Percentiles rank a stretch among this genome's conserved stretches.
Evolutionary conservation across 768 basidiomycete genomes (phyloP).

Genomic region (Boletus bicolor): DNA sequence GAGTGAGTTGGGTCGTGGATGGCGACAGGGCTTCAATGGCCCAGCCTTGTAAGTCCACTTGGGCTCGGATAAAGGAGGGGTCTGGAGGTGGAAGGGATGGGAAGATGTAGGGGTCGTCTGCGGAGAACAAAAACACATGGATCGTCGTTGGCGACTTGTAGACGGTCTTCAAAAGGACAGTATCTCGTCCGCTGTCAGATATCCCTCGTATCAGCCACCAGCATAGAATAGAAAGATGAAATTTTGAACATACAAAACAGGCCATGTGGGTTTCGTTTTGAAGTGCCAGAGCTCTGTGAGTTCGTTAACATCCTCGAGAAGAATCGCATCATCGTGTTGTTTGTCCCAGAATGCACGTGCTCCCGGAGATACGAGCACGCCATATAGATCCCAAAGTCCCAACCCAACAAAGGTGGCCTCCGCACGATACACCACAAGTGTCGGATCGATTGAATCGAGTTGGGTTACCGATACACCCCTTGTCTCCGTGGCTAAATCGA

Average conservation of each 20-base stretch:
- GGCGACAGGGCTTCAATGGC: slow-evolving; percentile 95
- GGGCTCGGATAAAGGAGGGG: slow-evolving; percentile 82
- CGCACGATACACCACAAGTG: slow-evolving; percentile 91
- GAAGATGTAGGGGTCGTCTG: slow-evolving; percentile 85
- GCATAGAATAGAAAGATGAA: slow-evolving; percentile 8
- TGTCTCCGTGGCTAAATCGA: slow-evolving; percentile 64
- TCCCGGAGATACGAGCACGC: slow-evolving; percentile 82
- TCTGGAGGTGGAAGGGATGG: slow-evolving; percentile 65
- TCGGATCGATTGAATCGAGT: slow-evolving; percentile 95
- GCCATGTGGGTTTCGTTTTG: slow-evolving; percentile 91
- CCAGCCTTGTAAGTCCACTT: slow-evolving; percentile 99
- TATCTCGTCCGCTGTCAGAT: slow-evolving; percentile 74
- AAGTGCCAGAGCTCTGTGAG: slow-evolving; percentile 92
- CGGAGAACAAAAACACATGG: slow-evolving; percentile 94
- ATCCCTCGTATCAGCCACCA: neutral
- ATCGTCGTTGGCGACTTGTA: slow-evolving; percentile 96
- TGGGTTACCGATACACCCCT: slow-evolving; percentile 93
- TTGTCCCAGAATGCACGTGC: slow-evolving; percentile 86
- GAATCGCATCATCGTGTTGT: slow-evolving; percentile 77
- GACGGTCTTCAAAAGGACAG: slow-evolving; percentile 88
- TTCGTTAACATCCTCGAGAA: slow-evolving; percentile 88
- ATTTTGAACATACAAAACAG: slow-evolving; percentile 69
- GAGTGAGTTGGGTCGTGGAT: slow-evolving; percentile 87
- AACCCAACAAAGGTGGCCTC: slow-evolving; percentile 98
- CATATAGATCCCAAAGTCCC: slow-evolving; percentile 91